These are phyloP conservation scores for Aegilops longissima DNA, from an alignment of 176 grass and related monocot species.

Conservation along the genomic window DNA sequence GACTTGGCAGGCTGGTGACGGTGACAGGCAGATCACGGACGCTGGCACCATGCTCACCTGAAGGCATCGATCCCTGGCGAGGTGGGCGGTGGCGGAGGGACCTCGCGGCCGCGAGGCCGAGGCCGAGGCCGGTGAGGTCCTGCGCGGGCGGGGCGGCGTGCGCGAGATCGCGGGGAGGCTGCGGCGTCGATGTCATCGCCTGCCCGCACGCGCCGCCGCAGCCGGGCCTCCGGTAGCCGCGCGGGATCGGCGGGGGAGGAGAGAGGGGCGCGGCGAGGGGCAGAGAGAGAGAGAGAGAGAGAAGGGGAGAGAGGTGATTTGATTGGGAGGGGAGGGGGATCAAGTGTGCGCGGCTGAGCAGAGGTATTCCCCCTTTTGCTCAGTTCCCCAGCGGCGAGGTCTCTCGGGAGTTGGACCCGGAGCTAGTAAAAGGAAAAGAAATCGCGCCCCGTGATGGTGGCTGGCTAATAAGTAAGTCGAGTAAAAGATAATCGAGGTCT, in stretches of 20 bases:
- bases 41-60: background rate
- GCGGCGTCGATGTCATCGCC: slow-evolving; percentile 11
- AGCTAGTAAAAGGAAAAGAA: slow-evolving; percentile 4
- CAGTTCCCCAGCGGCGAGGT: slow-evolving; percentile 22
- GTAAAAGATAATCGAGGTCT: background rate
- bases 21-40: background rate
- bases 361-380: background rate
- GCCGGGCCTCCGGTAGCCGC: background rate
- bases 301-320: background rate
- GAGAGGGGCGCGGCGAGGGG: background rate
- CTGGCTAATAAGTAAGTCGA: background rate
- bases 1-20: background rate
- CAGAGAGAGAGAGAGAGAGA: background rate
- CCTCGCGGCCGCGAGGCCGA: slow-evolving; percentile 4
- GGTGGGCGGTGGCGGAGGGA: background rate
- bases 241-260: background rate
- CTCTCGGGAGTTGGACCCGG: background rate
- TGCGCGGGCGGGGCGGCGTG: slow-evolving; percentile 14
- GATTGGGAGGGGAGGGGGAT: background rate
- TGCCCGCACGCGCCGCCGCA: background rate
- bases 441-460: background rate
- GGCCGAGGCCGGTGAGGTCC: background rate
- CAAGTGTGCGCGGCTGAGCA: background rate
- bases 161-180: slow-evolving; percentile 9
- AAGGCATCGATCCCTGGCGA: background rate